Evolutionary conservation across 345 rosid genomes (phyloP).

Genomic region (Brassica carinata): DNA sequence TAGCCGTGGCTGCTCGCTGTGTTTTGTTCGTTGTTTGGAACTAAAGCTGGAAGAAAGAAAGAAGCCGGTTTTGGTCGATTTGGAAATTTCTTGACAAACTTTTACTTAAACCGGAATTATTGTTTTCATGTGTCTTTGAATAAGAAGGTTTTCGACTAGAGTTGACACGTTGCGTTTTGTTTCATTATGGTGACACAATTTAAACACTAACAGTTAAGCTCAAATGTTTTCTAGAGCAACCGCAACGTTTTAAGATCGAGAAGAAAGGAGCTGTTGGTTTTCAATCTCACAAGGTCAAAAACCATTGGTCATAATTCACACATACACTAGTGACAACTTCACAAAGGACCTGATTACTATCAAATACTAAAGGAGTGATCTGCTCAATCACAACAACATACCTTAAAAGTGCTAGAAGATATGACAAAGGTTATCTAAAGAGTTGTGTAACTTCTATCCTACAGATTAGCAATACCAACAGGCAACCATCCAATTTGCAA

Average conservation of each 20-base stretch:
- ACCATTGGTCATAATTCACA: neutral
- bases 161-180: neutral
- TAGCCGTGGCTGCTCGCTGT: neutral
- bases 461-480: neutral
- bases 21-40: neutral
- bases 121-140: neutral
- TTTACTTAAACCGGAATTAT: neutral
- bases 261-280: neutral
- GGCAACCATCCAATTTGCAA: neutral
- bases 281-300: neutral
- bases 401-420: neutral
- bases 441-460: neutral
- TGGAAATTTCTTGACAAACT: neutral
- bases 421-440: neutral
- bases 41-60: neutral
- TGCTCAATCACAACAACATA: neutral
- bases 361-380: neutral
- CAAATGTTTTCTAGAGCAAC: neutral
- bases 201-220: neutral
- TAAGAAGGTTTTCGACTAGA: neutral
- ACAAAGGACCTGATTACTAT: neutral
- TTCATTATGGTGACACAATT: neutral
- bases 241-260: neutral
- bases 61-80: neutral
- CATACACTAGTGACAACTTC: slow-evolving; percentile 7